A percentile compares a stretch with the other conserved stretches of the same genome.
These are phyloP conservation scores for Apiospora koreana DNA, from an alignment of 2,329 filamentous ascomycete genomes.

Conservation along the genomic window DNA sequence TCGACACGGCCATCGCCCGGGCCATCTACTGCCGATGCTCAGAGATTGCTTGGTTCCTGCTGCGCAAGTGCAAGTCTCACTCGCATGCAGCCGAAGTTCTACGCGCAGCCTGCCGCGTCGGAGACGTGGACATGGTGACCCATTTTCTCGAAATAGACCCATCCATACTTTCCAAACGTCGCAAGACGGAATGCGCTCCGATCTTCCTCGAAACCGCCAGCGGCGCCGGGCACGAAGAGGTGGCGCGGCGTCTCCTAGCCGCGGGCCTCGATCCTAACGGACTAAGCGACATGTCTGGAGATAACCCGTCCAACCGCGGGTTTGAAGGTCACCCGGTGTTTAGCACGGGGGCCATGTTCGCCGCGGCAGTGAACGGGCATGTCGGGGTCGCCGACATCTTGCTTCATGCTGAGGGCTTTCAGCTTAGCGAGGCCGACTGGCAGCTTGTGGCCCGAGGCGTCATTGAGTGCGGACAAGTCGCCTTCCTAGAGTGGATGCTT, in stretches of 20 bases:
- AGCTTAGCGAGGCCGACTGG: background rate
- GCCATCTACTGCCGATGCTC: background rate
- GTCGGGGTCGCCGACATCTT: background rate
- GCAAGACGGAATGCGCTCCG: background rate
- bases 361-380: background rate
- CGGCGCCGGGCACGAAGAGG: background rate
- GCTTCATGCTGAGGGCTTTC: accelerated
- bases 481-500: background rate
- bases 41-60: background rate
- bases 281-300: background rate
- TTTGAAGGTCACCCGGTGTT: background rate
- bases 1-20: background rate
- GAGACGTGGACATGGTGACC: background rate
- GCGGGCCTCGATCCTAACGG: background rate
- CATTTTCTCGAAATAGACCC: background rate
- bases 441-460: background rate
- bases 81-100: background rate
- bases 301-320: background rate
- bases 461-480: background rate
- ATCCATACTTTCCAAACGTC: background rate
- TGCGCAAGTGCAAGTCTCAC: background rate
- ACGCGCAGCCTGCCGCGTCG: background rate
- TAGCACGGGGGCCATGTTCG: background rate
- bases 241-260: background rate
- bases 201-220: background rate